Evolutionary conservation across 345 rosid species (phyloP).

Genomic region (Eucalyptus urophylla): DNA sequence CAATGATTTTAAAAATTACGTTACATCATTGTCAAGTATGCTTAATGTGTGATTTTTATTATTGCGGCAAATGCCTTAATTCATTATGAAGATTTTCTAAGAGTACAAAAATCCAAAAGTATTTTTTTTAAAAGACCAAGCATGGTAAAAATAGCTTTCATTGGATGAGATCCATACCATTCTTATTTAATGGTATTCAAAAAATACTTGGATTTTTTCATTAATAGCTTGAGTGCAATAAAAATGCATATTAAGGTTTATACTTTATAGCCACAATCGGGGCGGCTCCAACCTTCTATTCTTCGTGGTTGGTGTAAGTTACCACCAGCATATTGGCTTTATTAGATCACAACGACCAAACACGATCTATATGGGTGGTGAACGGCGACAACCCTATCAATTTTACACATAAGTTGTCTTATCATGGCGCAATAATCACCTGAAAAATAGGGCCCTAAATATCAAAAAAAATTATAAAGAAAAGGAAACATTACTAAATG

Average conservation of each 20-base stretch:
- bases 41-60: neutral
- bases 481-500: neutral
- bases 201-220: neutral
- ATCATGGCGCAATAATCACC: neutral
- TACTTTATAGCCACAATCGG: neutral
- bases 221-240: neutral
- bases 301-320: neutral
- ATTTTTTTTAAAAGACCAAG: neutral
- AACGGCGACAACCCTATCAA: fast-evolving
- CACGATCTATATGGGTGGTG: neutral
- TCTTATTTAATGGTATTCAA: neutral
- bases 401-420: neutral
- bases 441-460: neutral
- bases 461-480: neutral
- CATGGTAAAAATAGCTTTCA: neutral
- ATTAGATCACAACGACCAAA: neutral
- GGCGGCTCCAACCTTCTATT: neutral
- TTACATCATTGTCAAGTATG: neutral
- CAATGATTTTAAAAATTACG: fast-evolving
- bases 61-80: neutral
- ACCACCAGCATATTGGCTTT: neutral
- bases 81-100: no score
- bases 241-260: neutral
- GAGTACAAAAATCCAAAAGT: fast-evolving
- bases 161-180: neutral